Conservation (phyloP, 176 grass and related monocot species). For the maize (Zea mays) region Zm-B73-REFERENCE-NAM-5.0 NC_050104.1:88644001-88644500, state of each 20-base stretch:
- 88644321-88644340: constrained; percentile 18
- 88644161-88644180: not conserved
- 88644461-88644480: not conserved
- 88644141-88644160: not conserved
- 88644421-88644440: not conserved
- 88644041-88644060: constrained; percentile 44
- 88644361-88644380: not conserved
- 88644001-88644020: constrained; percentile 25
- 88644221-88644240: constrained; percentile 44
- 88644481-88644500: not conserved
- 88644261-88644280: constrained; percentile 35
- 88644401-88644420: not conserved
- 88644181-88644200: not conserved
- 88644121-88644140: not conserved
- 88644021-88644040: constrained; percentile 29
- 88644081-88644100: constrained; percentile 54
- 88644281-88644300: constrained; percentile 24
- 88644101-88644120: constrained; percentile 46
- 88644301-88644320: constrained; percentile 40
- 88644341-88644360: not conserved
- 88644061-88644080: constrained; percentile 40
- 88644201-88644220: constrained; percentile 24
- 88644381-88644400: not conserved
- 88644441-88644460: constrained; percentile 1
- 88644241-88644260: constrained; percentile 46